Evolutionary conservation across 495 filamentous ascomycete genomes (phyloP).

Genomic region (Hypomontagnella monticulosa): DNA sequence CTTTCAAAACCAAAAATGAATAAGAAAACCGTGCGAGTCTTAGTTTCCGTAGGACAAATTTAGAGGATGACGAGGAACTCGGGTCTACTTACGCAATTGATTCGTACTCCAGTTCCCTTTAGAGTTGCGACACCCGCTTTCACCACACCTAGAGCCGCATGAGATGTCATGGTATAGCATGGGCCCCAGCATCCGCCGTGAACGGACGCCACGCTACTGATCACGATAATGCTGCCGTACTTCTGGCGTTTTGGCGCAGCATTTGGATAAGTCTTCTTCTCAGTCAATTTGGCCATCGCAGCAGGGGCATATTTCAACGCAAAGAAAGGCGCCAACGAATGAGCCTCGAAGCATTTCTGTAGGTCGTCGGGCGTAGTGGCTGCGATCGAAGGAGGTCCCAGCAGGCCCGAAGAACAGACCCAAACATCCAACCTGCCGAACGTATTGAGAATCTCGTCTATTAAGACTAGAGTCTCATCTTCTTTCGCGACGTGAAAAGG

Average conservation of each 20-base stretch:
- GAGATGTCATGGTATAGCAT: slow-evolving; percentile 65
- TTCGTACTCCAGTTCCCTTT: slow-evolving; percentile 67
- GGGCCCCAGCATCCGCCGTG: slow-evolving; percentile 69
- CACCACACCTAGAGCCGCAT: slow-evolving; percentile 69
- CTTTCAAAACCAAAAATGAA: too few relatives aligned
- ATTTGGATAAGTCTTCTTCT: slow-evolving; percentile 65
- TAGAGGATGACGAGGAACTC: not conserved
- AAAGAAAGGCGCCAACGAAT: slow-evolving; percentile 68
- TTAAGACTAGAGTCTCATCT: slow-evolving; percentile 66
- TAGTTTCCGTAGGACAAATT: too few relatives aligned
- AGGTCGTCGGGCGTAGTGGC: slow-evolving; percentile 63
- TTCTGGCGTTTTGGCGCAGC: slow-evolving; percentile 64
- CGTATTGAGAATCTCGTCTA: slow-evolving; percentile 68
- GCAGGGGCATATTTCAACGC: slow-evolving; percentile 70
- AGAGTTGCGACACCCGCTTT: slow-evolving; percentile 64
- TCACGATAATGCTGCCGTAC: slow-evolving; percentile 69
- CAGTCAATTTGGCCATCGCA: slow-evolving; percentile 67
- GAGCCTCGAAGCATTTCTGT: slow-evolving; percentile 64
- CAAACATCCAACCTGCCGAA: slow-evolving; percentile 70
- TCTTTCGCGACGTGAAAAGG: slow-evolving; percentile 65
- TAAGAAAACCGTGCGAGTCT: too few relatives aligned
- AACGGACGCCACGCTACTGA: slow-evolving; percentile 63
- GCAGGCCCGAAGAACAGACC: slow-evolving; percentile 64
- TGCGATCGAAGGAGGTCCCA: slow-evolving; percentile 65
- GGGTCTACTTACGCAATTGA: slow-evolving; percentile 56